These are phyloP conservation scores for Exophiala xenobiotica DNA, from an alignment of 2,329 filamentous ascomycete genomes.

Conservation along the genomic window DNA sequence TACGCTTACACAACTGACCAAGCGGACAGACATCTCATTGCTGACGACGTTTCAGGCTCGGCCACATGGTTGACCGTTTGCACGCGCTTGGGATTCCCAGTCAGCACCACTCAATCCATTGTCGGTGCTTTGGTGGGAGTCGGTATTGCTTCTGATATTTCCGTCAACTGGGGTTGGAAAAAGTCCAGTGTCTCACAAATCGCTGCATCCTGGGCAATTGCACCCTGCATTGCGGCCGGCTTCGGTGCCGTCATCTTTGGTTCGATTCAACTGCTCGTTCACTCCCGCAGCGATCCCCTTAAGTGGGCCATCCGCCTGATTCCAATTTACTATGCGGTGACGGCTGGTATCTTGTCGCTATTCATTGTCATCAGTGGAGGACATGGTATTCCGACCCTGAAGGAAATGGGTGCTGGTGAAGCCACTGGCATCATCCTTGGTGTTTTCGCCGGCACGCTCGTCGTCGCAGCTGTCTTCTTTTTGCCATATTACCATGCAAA, in stretches of 20 bases:
- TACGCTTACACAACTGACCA: not conserved
- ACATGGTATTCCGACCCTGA: slow-evolving; percentile 18
- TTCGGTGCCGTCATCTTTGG: slow-evolving; percentile 68
- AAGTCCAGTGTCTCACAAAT: slow-evolving; percentile 64
- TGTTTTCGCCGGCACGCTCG: slow-evolving; percentile 1
- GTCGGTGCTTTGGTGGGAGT: slow-evolving; percentile 67
- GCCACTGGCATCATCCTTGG: slow-evolving; percentile 15
- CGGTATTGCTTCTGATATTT: slow-evolving; percentile 64
- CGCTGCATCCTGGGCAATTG: slow-evolving; percentile 69
- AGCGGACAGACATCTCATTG: not conserved
- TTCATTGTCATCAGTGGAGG: slow-evolving; percentile 12
- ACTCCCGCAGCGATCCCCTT: slow-evolving; percentile 65
- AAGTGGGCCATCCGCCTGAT: slow-evolving; percentile 1
- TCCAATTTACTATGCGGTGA: slow-evolving; percentile 11
- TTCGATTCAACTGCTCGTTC: slow-evolving; percentile 69
- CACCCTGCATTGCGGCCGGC: slow-evolving; percentile 62
- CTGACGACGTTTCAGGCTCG: slow-evolving; percentile 23
- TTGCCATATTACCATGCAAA: slow-evolving; percentile 9
- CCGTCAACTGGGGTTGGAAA: slow-evolving; percentile 69
- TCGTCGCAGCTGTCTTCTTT: slow-evolving; percentile 12
- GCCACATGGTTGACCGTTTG: not conserved
- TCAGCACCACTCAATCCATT: slow-evolving; percentile 69
- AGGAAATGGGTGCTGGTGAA: slow-evolving; percentile 29
- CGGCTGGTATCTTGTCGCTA: slow-evolving; percentile 6
- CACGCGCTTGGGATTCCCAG: slow-evolving; percentile 62